Evolutionary conservation across 139 green algal species (phyloP).

Genomic region (Coelastrella sp.): DNA sequence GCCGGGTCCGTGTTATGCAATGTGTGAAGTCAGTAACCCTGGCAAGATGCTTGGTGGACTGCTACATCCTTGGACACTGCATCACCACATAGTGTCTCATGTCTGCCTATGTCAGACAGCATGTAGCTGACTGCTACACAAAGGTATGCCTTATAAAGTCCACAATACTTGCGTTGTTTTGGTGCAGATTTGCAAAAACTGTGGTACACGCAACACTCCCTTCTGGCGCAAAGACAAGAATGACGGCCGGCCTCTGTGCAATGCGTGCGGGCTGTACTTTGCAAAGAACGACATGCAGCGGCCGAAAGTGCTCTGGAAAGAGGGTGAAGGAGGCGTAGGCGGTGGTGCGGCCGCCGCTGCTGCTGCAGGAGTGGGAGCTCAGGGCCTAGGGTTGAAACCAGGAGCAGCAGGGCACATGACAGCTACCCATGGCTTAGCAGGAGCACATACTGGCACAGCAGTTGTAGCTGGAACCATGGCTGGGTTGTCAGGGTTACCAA

Average conservation of each 20-base stretch:
- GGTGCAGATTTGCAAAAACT: constrained; percentile 94
- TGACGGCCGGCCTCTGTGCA: constrained; percentile 90
- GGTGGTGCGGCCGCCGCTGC: background rate
- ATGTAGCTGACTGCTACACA: too few species aligned
- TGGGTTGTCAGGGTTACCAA: constrained; percentile 19
- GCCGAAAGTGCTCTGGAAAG: constrained; percentile 89
- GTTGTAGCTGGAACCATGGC: constrained; percentile 14
- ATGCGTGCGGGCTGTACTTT: constrained; percentile 95
- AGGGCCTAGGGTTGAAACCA: background rate
- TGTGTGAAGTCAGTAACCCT: background rate
- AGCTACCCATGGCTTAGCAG: background rate
- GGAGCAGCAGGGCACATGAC: background rate
- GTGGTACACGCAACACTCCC: constrained; percentile 85
- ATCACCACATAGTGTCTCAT: too few species aligned
- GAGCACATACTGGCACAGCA: background rate
- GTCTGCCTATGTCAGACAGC: too few species aligned
- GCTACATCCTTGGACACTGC: too few species aligned
- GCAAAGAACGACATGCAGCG: constrained; percentile 94
- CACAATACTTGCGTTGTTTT: too few species aligned
- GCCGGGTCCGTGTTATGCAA: background rate
- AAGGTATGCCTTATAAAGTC: background rate
- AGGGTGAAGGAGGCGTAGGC: constrained; percentile 55
- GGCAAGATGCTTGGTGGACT: too few species aligned
- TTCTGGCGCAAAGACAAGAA: constrained; percentile 97
- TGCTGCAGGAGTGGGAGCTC: background rate